Evolutionary conservation across 345 rosid genomes (phyloP).

Genomic region (Moricandia arvensis): DNA sequence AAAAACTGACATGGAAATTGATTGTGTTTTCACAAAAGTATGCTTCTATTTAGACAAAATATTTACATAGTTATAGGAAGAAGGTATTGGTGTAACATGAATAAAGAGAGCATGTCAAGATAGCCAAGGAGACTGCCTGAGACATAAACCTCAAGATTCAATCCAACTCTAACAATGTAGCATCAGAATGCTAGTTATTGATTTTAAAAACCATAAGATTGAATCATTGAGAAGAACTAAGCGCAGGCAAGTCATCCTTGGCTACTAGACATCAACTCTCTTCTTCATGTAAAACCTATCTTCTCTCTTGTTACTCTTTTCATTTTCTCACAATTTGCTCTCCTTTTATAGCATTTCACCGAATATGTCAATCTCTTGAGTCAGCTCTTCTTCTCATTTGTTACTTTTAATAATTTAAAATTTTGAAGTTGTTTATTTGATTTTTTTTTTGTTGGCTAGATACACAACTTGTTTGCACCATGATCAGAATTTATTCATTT

Average conservation of each 20-base stretch:
- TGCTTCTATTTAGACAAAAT: background rate
- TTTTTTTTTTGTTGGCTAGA: background rate
- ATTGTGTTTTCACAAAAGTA: background rate
- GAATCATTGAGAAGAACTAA: background rate
- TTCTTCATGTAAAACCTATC: constrained; percentile 29
- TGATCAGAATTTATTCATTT: constrained; percentile 17
- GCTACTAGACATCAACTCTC: constrained; percentile 10
- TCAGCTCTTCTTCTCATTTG: background rate
- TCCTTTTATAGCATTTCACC: constrained; percentile 16
- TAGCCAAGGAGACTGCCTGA: background rate
- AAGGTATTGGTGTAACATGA: background rate
- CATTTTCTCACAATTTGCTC: background rate
- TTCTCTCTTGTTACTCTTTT: constrained; percentile 16
- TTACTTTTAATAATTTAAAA: background rate
- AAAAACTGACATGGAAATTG: background rate
- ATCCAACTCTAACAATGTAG: background rate
- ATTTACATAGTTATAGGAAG: background rate
- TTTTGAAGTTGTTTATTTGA: background rate
- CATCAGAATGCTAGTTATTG: background rate
- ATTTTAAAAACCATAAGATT: background rate
- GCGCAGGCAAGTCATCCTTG: background rate
- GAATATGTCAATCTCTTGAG: background rate
- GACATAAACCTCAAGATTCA: background rate
- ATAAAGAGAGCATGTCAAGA: background rate
- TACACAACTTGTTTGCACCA: constrained; percentile 8